These are phyloP conservation scores for Galerina marginata DNA, from an alignment of 768 basidiomycete species.

Conservation along the genomic window DNA sequence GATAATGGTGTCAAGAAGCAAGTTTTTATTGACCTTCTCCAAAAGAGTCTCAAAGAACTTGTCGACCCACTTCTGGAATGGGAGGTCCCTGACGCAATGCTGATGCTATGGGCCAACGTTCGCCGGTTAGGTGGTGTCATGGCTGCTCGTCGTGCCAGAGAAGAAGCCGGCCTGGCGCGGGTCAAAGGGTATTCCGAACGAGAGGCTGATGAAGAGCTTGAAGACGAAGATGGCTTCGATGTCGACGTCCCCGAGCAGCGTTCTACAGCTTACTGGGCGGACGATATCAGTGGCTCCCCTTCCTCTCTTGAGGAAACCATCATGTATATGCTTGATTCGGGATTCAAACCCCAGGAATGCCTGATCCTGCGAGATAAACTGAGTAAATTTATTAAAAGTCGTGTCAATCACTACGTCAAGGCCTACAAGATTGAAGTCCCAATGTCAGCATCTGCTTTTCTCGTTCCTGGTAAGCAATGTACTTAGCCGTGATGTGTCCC, in stretches of 20 bases:
- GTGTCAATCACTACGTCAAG: constrained; percentile 46
- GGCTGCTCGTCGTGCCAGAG: constrained; percentile 42
- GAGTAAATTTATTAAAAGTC: constrained; percentile 49
- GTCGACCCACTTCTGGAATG: constrained; percentile 49
- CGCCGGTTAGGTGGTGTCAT: constrained; percentile 47
- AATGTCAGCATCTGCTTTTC: constrained; percentile 64
- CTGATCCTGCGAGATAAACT: constrained; percentile 60
- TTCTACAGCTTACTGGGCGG: constrained; percentile 75
- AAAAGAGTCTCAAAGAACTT: constrained; percentile 37
- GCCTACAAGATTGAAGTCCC: constrained; percentile 56
- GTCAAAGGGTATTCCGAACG: constrained; percentile 48
- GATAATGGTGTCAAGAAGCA: constrained; percentile 61
- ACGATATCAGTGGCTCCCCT: constrained; percentile 65
- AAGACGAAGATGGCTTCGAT: constrained; percentile 40
- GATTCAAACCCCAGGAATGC: constrained; percentile 57
- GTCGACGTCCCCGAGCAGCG: constrained; percentile 35
- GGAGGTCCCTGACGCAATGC: constrained; percentile 48
- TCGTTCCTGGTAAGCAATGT: constrained; percentile 55
- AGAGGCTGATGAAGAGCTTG: constrained; percentile 40
- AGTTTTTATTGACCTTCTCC: constrained; percentile 46
- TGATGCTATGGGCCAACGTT: constrained; percentile 45
- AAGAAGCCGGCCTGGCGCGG: constrained; percentile 45
- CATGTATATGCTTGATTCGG: constrained; percentile 60
- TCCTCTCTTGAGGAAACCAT: constrained; percentile 68
- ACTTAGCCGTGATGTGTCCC: not conserved